Evolutionary conservation across 2,329 filamentous ascomycete species (phyloP), one percentile per base, ranked within the genome.

Genomic region (Xylariaceae sp.): DNA sequence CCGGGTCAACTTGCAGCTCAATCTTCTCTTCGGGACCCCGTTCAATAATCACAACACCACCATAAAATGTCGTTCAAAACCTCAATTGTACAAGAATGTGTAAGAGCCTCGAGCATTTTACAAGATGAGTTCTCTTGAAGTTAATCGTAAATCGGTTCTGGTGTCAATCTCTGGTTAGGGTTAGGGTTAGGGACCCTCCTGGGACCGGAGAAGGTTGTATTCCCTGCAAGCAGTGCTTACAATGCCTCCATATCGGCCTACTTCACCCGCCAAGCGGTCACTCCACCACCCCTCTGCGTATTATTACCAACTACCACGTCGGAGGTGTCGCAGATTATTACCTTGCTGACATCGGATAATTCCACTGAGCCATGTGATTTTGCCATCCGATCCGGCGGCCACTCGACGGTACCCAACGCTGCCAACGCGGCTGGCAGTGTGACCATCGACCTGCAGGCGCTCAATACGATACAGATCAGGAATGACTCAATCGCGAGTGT

Each of bases 401-500:
- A 44, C n/a, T 17, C 42, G 3, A 34, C 6, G 3, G 22, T 44
- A 14, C 19, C 42, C 25, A 33, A 35, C 14, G 43, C 43, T 16
- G 43, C 43, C 21, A 45, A 45, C 22, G 14, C 32, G 11, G 8
- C 22, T 12, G 36, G 25, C 11, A 35, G 43, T 34, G 43, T 45
- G 37, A 45, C 43, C 10, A 40, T 45, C 36, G 43, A 45, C 32
- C 43, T 45, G n/a, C 37, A 35, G 14, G 29, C 34, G 23, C 43
- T 45, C 23, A 32, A 22, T 19, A 40, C 12, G 25, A 40, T 45
- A 12, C n/a, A 22, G 36, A 20, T 40, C 34, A 20, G 11, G n/a
- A 36, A 17, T 16, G 14, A 49, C 55, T 40, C 37, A 14, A 23
- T 25, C 37, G 20, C 17, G 8, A 62, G 58, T 8, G 58, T 77